These are phyloP conservation scores for Pleurotus djamor DNA, from an alignment of 768 basidiomycete species.

Conservation along the genomic window DNA sequence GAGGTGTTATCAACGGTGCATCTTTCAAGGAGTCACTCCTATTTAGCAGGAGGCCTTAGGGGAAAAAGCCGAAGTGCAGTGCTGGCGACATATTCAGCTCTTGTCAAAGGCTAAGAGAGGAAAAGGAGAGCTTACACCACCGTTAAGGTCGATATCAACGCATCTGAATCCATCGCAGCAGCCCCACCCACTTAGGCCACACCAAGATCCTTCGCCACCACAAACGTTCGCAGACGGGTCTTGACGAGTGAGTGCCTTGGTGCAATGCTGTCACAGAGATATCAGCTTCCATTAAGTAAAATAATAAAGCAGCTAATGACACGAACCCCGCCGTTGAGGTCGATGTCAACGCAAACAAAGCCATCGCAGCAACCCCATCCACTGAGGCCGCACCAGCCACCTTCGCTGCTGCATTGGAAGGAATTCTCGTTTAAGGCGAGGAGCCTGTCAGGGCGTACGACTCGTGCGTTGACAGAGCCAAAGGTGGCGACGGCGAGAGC, in stretches of 20 bases:
- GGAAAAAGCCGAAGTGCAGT: not conserved
- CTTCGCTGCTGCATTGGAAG: not conserved
- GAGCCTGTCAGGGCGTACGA: not conserved
- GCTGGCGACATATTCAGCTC: not conserved
- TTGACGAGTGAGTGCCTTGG: not conserved
- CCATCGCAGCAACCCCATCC: not conserved
- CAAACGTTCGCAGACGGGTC: not conserved
- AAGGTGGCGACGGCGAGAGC: not conserved
- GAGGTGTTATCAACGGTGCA: too few relatives aligned
- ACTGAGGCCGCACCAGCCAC: not conserved
- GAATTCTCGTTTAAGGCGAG: not conserved
- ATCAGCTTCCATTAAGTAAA: not conserved
- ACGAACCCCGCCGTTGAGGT: not conserved
- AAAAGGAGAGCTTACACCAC: not conserved
- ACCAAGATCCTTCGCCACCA: not conserved
- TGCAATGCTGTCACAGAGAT: not conserved
- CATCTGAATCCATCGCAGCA: not conserved
- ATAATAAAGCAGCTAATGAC: not conserved
- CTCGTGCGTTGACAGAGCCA: not conserved
- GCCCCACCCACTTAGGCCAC: not conserved
- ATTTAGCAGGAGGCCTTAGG: not conserved
- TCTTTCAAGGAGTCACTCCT: too few relatives aligned
- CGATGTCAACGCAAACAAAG: not conserved
- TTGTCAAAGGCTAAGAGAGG: not conserved
- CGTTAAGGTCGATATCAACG: not conserved